Percentiles rank a stretch among this genome's conserved stretches.
phyloP scores from a whole-genome alignment of 1,139 yeast genomes.

The Scheffersomyces lignicola region DNA sequence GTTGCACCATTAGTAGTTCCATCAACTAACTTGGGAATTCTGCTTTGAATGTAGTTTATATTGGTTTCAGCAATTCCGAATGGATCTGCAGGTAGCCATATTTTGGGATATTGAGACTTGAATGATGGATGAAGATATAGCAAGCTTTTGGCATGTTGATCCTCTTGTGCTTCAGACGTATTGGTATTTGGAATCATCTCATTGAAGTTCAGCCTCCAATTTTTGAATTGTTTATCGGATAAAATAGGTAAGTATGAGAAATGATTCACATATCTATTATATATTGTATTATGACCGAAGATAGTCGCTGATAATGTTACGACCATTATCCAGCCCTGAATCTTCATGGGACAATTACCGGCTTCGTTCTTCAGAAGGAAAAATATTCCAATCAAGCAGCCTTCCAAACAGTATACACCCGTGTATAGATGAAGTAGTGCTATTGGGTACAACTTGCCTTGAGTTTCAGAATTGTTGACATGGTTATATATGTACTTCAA shows the following conservation, averaged over 20 bases:
- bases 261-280: constrained; percentile 27
- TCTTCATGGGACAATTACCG: constrained; percentile 32
- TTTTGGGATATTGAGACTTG: constrained; percentile 30
- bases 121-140: constrained; percentile 35
- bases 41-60: constrained; percentile 10
- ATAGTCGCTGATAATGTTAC: constrained; percentile 37
- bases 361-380: constrained; percentile 52
- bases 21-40: constrained; percentile 17
- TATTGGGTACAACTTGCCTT: constrained; percentile 68
- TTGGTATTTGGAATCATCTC: constrained; percentile 1
- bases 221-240: constrained; percentile 14
- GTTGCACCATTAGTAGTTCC: constrained; percentile 32
- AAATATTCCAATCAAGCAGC: constrained; percentile 74
- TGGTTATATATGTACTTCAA: constrained; percentile 54
- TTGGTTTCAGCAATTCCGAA: constrained; percentile 17
- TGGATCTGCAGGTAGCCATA: constrained; percentile 37
- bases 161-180: background rate
- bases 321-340: constrained; percentile 50
- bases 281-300: constrained; percentile 33
- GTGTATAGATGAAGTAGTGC: constrained; percentile 75
- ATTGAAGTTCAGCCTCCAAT: constrained; percentile 3
- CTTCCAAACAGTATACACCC: constrained; percentile 79
- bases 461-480: constrained; percentile 58
- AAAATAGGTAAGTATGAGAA: constrained; percentile 32
- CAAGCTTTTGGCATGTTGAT: constrained; percentile 12